Evolutionary conservation across 2,329 filamentous ascomycete genomes (phyloP), one percentile per base, ranked within the genome.

Genomic region (Ceratocystis variospora): DNA sequence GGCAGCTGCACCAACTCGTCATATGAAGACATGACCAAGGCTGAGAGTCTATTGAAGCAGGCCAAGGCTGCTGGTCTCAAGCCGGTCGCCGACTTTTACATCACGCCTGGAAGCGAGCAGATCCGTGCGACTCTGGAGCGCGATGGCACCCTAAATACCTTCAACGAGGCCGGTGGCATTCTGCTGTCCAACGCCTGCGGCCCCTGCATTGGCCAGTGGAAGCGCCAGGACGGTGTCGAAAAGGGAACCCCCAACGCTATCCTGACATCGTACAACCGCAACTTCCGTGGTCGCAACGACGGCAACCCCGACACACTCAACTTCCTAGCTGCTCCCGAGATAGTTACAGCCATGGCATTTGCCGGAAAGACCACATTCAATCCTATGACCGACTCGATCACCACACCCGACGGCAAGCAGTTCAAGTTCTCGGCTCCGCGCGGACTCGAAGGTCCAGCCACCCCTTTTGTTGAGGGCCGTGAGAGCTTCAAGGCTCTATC

Each of bases 1-100:
- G 94, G 94, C 68, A 96, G 91, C 78, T 99, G 94, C 81, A 99
- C 94, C 63, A 99, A 99, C 82, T 96, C 90, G 75, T 97, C 94
- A 1, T 99, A 97, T 76, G 88, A 96, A 77, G 94, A 99, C 75
- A 99, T 99, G 94, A 95, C 92, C 45, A 87, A 93, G 69, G 90
- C 92, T 15, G 93, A 96, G 77, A 86, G 91, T 73, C 84, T 99
- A 66, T 90, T 97, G 67, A 92, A 93, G 76, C 92, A 96, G 76
- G 94, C 94, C 8, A 83, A 87, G 64, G 85, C 87, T 68, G 94
- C 91, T n/a, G 94, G 94, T 17, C 80, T 99, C 68, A 89, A 90
- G 78, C 91, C 94, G 48, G 90, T 87, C 72, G 85, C 90, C 1
- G 88, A 92, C 73, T 96, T 99, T 78, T 96, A 96, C 77, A 89